Percentiles rank a stretch among this genome's conserved stretches.
Conservation (phyloP, 768 basidiomycete species). For the Podaxis rugospora region DNA sequence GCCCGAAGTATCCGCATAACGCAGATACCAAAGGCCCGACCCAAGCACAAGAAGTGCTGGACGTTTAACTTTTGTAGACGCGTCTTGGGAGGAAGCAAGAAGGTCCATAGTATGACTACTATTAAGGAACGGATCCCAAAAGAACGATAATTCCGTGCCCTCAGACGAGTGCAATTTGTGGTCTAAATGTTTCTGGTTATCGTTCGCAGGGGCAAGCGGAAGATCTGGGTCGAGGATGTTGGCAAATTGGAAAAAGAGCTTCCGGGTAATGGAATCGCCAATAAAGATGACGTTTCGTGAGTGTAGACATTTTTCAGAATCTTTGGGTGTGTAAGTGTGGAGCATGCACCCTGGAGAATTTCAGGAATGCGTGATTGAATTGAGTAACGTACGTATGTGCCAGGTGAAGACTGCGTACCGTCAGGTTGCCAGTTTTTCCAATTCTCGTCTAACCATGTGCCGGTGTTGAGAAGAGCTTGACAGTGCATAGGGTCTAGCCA, state of each 20-base stretch:
- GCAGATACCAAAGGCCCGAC: constrained; percentile 86
- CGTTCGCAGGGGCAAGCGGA: constrained; percentile 46
- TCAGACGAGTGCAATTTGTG: constrained; percentile 42
- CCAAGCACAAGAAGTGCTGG: constrained; percentile 77
- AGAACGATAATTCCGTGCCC: constrained; percentile 51
- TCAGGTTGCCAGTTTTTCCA: constrained; percentile 85
- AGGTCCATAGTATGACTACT: constrained; percentile 46
- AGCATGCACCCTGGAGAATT: constrained; percentile 70
- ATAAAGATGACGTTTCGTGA: constrained; percentile 66
- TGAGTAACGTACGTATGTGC: background rate
- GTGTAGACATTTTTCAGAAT: constrained; percentile 51
- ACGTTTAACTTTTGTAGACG: background rate
- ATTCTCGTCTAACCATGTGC: constrained; percentile 71
- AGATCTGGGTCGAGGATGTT: constrained; percentile 54
- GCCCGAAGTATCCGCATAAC: constrained; percentile 66
- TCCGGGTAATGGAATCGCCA: constrained; percentile 81
- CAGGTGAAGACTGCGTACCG: constrained; percentile 38
- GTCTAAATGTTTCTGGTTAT: constrained; percentile 68
- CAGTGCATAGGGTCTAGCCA: constrained; percentile 72
- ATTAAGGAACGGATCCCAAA: constrained; percentile 91
- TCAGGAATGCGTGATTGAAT: background rate
- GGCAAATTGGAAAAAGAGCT: constrained; percentile 73
- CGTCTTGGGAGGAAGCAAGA: constrained; percentile 21
- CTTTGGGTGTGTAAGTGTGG: constrained; percentile 52
- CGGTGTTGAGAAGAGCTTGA: constrained; percentile 60